Evolutionary conservation across 371 early-diverging fungal genomes (phyloP).

Genomic region (Apophysomyces sp.): DNA sequence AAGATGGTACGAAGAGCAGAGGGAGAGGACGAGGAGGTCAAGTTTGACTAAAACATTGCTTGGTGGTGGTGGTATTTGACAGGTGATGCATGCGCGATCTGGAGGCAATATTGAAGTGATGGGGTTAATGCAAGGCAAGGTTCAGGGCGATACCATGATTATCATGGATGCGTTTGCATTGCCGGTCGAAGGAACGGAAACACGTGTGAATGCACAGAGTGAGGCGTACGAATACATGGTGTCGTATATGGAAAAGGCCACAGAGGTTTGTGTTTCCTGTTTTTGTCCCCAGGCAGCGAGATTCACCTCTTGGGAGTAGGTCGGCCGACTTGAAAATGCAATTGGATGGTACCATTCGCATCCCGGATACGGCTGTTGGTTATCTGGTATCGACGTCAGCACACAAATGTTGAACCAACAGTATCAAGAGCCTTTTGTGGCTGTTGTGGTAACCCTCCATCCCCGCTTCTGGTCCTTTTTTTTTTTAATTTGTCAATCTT

Average conservation of each 20-base stretch:
- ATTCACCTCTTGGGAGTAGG: too few relatives aligned
- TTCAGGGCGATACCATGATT: conserved; percentile 84
- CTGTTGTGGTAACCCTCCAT: conserved; percentile 75
- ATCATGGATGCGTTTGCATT: conserved; percentile 97
- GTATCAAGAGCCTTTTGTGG: conserved; percentile 94
- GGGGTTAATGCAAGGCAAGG: conserved; percentile 98
- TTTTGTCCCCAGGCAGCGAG: neutral
- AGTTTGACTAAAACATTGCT: too few relatives aligned
- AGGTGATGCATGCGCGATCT: conserved; percentile 93
- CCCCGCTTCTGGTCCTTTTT: neutral
- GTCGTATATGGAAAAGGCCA: conserved; percentile 79
- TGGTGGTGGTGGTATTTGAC: too few relatives aligned
- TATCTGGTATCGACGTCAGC: conserved; percentile 96
- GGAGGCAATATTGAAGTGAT: conserved; percentile 97
- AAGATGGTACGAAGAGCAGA: conserved; percentile 78
- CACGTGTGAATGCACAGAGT: conserved; percentile 94
- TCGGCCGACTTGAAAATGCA: conserved; percentile 91
- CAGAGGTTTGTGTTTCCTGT: conserved; percentile 65
- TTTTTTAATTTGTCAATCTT: neutral
- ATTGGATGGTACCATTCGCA: conserved; percentile 99
- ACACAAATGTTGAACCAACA: conserved; percentile 96
- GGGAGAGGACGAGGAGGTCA: neutral
- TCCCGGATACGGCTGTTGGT: conserved; percentile 99
- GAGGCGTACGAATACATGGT: conserved; percentile 98
- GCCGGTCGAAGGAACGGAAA: conserved; percentile 98